Conservation (phyloP, 1,284 basidiomycete species). For the Papiliotrema flavescens region DNA sequence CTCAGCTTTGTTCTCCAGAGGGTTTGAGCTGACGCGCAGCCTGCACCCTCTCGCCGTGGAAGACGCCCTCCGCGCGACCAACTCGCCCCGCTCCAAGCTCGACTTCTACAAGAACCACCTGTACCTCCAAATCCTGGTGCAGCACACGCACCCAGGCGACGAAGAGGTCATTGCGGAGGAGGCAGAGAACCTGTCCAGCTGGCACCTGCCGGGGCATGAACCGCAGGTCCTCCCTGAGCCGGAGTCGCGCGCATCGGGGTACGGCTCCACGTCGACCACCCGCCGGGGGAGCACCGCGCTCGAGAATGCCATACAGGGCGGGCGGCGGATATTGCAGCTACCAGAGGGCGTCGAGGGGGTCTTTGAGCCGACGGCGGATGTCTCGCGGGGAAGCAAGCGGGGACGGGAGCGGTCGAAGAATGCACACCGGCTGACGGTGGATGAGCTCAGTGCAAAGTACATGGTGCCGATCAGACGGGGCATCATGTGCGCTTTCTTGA, state of each 20-base stretch:
- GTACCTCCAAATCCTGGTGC: slow-evolving; percentile 47
- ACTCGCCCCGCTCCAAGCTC: slow-evolving; percentile 45
- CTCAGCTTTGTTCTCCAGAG: neutral
- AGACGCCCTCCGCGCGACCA: slow-evolving; percentile 41
- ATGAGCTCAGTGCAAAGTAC: slow-evolving; percentile 45
- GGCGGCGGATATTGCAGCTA: slow-evolving; percentile 20
- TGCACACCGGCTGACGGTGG: slow-evolving; percentile 43
- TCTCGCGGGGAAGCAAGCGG: neutral
- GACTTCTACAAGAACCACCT: slow-evolving; percentile 49
- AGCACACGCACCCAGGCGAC: slow-evolving; percentile 41
- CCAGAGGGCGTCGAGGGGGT: slow-evolving; percentile 47
- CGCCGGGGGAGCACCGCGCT: neutral
- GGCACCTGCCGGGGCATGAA: neutral
- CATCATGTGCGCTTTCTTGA: slow-evolving; percentile 46
- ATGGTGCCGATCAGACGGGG: slow-evolving; percentile 47
- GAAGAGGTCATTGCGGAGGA: slow-evolving; percentile 17
- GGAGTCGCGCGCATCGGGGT: neutral
- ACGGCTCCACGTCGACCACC: neutral
- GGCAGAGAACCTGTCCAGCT: slow-evolving; percentile 16
- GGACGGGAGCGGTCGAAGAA: slow-evolving; percentile 20
- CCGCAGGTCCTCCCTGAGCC: neutral
- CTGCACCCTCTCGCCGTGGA: slow-evolving; percentile 49
- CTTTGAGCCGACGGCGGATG: slow-evolving; percentile 37
- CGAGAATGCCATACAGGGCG: slow-evolving; percentile 1
- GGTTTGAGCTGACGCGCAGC: slow-evolving; percentile 15